Conservation (phyloP, 164 flowering plant genomes). For the Magnolia changhungtana region DNA sequence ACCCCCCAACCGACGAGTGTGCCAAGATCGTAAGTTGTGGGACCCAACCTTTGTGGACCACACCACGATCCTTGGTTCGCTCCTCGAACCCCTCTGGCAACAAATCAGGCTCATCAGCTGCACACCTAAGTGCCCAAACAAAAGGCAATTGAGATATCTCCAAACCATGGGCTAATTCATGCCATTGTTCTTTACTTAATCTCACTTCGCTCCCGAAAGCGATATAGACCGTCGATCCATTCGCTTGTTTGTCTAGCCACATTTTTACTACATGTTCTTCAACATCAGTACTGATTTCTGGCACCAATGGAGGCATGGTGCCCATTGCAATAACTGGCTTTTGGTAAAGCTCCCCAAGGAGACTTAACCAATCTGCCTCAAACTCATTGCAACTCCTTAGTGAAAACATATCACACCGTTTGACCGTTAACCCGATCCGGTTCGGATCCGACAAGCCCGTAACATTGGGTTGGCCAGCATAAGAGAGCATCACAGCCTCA, state of each 20-base stretch:
- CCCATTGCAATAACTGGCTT: constrained; percentile 25
- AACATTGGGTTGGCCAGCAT: background rate
- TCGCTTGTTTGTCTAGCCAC: constrained; percentile 43
- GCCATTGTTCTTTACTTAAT: constrained; percentile 19
- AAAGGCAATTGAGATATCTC: constrained; percentile 33
- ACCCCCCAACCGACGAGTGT: constrained; percentile 41
- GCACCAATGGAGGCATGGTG: background rate
- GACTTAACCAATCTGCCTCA: constrained; percentile 11
- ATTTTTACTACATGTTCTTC: background rate
- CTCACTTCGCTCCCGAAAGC: constrained; percentile 43
- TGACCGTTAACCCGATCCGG: background rate
- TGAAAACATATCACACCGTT: constrained; percentile 1
- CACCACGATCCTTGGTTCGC: constrained; percentile 22
- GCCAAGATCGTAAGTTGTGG: constrained; percentile 38
- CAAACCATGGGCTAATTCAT: constrained; percentile 32
- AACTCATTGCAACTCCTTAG: constrained; percentile 13
- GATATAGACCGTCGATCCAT: constrained; percentile 28
- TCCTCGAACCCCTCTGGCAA: constrained; percentile 27
- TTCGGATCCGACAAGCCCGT: constrained; percentile 11
- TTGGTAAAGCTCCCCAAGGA: constrained; percentile 9
- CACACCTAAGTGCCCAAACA: constrained; percentile 32
- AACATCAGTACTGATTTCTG: too few relatives aligned
- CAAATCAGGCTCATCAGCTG: constrained; percentile 6
- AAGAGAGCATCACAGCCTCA: background rate
- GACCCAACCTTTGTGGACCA: constrained; percentile 39